Evolutionary conservation across 2,329 filamentous ascomycete species (phyloP), one percentile per base, ranked within the genome.

Genomic region (Raffaelea albimanens): DNA sequence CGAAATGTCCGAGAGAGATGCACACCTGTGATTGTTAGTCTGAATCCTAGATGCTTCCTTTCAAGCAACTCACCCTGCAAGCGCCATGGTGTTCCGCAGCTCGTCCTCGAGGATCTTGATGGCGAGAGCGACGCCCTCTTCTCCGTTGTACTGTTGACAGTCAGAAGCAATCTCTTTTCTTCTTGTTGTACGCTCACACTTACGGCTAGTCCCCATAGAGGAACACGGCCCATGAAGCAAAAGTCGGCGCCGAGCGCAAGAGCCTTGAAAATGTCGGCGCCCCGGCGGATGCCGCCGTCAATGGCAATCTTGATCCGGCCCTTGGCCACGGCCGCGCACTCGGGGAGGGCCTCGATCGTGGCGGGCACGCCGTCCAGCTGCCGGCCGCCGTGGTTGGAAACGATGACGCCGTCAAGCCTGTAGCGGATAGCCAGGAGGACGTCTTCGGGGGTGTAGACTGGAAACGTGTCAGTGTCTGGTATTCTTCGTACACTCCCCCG

Each of bases 241-340:
- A 66, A 69, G 49, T 65, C 74, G 0, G 73, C 75, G 0, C 75
- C 75, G 1, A 78, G 56, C 19, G 70, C 73, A 8, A 78, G 57
- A 1, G 72, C 72, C 52, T 78, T 78, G 46, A 79, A 64, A 2
- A 78, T 70, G 52, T 79, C 75, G 0, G 73, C 71, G 0, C 75
- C 75, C 25, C 73, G 63, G 23, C 71, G 66, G 25, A 79, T 67
- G 0, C 75, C 75, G 5, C 73, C 72, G 47, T 78, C 75, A 3
- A 78, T 61, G 42, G 68, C 71, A 3, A 78, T 67, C 53, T 76
- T 69, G 55, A 77, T 64, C 34, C 64, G 61, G 13, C 68, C 65
- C 39, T 76, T 69, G 2, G 78, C 63, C 31, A 70, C 63, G 0
- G 73, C 73, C 18, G 68, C 69, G 46, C 67, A 68, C 47, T 67